These are phyloP conservation scores for Suillus ampliporus DNA, from an alignment of 768 basidiomycete species.

Conservation along the genomic window DNA sequence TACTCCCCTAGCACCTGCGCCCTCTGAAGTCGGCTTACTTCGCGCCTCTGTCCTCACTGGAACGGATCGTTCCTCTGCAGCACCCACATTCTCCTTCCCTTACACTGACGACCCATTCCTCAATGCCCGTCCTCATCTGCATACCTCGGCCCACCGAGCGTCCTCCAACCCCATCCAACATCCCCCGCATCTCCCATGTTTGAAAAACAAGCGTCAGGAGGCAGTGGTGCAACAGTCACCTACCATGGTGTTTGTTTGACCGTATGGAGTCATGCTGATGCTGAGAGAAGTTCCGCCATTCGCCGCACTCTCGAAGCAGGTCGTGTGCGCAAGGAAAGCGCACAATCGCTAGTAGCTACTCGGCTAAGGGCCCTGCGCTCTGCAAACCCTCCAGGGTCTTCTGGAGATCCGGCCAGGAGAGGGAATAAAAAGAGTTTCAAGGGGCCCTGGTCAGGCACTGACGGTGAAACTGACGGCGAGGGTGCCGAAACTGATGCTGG, in stretches of 20 bases:
- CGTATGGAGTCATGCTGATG: conserved; percentile 95
- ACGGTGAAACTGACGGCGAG: conserved; percentile 77
- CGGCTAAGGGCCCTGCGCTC: conserved; percentile 70
- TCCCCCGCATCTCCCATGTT: conserved; percentile 34
- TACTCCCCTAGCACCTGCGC: conserved; percentile 77
- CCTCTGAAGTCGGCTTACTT: conserved; percentile 62
- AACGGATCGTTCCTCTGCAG: conserved; percentile 67
- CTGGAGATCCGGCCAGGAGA: conserved; percentile 60
- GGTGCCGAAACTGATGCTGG: conserved; percentile 72
- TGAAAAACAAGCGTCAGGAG: conserved; percentile 35
- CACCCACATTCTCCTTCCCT: conserved; percentile 70
- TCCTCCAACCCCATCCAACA: conserved; percentile 48
- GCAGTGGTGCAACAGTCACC: conserved; percentile 56
- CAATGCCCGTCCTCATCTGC: conserved; percentile 75
- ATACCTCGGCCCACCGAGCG: conserved; percentile 78
- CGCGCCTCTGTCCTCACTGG: conserved; percentile 76
- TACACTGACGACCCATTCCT: conserved; percentile 78
- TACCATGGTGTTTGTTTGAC: conserved; percentile 94
- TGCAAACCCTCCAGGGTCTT: conserved; percentile 49
- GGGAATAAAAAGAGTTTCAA: conserved; percentile 65
- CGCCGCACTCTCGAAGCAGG: conserved; percentile 82
- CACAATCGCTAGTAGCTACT: conserved; percentile 71
- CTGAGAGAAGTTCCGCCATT: conserved; percentile 83
- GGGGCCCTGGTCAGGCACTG: conserved; percentile 73
- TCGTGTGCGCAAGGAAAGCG: conserved; percentile 78